Evolutionary conservation across 129 eudicot genomes (phyloP).

Genomic region (Saposhnikovia divaricata): DNA sequence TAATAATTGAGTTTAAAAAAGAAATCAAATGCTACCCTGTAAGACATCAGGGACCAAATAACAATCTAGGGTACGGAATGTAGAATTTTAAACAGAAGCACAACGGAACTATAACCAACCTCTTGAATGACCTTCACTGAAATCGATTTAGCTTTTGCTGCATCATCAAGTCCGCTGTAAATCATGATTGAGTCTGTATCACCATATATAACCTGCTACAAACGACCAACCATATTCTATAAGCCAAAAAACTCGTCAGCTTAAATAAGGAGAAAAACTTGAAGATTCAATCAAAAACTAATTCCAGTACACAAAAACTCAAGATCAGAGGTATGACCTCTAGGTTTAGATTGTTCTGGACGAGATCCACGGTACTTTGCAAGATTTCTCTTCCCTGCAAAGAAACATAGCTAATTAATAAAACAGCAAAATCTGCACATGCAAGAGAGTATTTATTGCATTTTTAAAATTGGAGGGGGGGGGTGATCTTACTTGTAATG

Average conservation of each 20-base stretch:
- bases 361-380: constrained; percentile 96
- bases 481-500: constrained; percentile 55
- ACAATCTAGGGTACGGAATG: background rate
- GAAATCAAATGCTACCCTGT: background rate
- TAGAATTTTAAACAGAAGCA: background rate
- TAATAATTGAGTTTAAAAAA: background rate
- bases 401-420: background rate
- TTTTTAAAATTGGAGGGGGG: background rate
- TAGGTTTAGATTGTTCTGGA: constrained; percentile 67
- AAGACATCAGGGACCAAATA: background rate
- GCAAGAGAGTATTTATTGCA: background rate
- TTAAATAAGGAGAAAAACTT: constrained; percentile 5
- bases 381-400: constrained; percentile 97
- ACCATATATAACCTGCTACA: constrained; percentile 83
- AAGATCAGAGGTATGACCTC: constrained; percentile 44
- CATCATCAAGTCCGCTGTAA: constrained; percentile 88
- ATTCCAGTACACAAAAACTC: background rate
- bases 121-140: constrained; percentile 88
- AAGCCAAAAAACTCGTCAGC: constrained; percentile 2
- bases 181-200: constrained; percentile 99
- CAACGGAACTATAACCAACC: constrained; percentile 35
- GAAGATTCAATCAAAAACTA: background rate
- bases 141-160: constrained; percentile 62
- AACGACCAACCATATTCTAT: constrained; percentile 13
- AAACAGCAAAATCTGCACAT: constrained; percentile 9